Base-by-base conservation (phyloP, 768 basidiomycete species). In the Sarcodon sp. region DNA sequence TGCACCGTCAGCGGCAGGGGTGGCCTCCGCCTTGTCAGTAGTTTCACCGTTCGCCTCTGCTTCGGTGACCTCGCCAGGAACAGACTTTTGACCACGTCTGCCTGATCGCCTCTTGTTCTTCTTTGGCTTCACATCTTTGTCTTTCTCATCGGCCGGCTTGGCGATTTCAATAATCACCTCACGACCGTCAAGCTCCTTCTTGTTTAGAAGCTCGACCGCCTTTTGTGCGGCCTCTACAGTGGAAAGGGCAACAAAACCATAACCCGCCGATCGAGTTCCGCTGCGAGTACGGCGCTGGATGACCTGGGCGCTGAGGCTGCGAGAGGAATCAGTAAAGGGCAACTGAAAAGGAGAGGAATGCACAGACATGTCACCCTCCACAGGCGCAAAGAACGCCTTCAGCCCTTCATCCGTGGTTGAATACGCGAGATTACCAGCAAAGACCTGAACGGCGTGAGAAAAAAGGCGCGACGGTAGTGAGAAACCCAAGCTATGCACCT, bases 341-440 rank as follows among this genome's bases (percentile, higher is more conserved):
- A 31, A 53, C 50, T 48, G 15, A 47, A 54, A 33, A 52, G 64
- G 66, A 59, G 49, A 32, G 11, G 35, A n/a, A 33, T 48, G 43
- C 60, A 78, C 83, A 61, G 73, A 93, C 91, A 93, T 82, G 68
- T 89, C 88, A 72, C 69, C 77, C 67, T 77, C 73, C 62, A 89
- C 82, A 63, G 85, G 84, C 67, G 75, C 83, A 75, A 93, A 94
- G 76, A 94, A 85, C 67, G 86, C 71, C 83, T 79, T 86, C 71
- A 94, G 83, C 80, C 87, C 87, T 69, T 89, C 85, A 75, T 90
- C 87, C 74, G 85, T 88, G 57, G 87, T 90, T 62, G 80, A 73
- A 69, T 92, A 94, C 72, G 88, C 80, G 74, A 94, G 89, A 71
- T 94, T 94, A 59, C 91, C 91, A 62, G 83, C 87, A 67, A 93